Evolutionary conservation across 345 rosid species (phyloP), one percentile per base, ranked within the genome.

Genomic region (Pistacia integerrima): DNA sequence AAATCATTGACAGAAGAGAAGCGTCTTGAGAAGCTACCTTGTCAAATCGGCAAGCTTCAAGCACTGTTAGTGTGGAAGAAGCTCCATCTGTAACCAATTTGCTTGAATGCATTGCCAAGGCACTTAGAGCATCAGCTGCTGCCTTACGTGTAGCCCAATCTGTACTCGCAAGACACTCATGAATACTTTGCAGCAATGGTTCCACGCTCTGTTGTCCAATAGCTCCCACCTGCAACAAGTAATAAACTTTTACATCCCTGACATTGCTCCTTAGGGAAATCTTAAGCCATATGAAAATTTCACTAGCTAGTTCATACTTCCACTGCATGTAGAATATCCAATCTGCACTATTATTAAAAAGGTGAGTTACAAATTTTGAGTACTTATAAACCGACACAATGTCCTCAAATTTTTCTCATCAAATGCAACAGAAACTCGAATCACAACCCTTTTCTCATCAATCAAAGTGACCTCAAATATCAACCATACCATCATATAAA

Each of bases 61-160:
- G 97, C 63, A 80, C 82, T 9, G 88, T 82, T 69, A 97, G 71
- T 0, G 96, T 97, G 69, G 92, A 89, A 76, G 90, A 87, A 60
- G 87, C 79, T 76, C 78, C 88, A 71, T 92, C 98, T 63, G 88
- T 76, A 48, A 92, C 76, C 84, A 94, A 82, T 83, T 77, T 56
- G 77, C 90, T 91, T 72, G 98, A 97, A 87, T 94, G 94, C 79
- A 86, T 78, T 38, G 93, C 99, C 75, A 97, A 67, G 75, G 94
- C 81, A 84, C 58, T 87, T 81, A 97, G 82, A 63, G 94, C 82
- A 84, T 97, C 99, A 74, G 97, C 92, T 69, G 98, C 97, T 75
- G 99, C 98, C 82, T 97, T 97, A 16, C 99, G 94, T 35, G 97
- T 92, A 5, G 87, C 94, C 99, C 98, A 97, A 85, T 97, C 99